Evolutionary conservation across 2,329 filamentous ascomycete species (phyloP), one percentile per base, ranked within the genome.

Genomic region (Thermochaetoides dissita): DNA sequence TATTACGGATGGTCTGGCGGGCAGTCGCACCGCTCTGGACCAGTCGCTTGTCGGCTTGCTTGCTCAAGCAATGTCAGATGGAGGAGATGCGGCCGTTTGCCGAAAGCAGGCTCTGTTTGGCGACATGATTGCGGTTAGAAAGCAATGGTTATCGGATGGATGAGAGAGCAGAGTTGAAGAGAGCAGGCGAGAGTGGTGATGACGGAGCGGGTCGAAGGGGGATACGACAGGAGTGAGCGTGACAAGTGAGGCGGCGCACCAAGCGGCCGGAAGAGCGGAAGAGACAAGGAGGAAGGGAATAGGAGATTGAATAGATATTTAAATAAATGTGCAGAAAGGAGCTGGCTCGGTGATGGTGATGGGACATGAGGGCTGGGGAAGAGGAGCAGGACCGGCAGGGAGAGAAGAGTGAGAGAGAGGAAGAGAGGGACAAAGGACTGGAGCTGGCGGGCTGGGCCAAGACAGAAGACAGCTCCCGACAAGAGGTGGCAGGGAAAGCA

Each of bases 121-220:
- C 64, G 60, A 65, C 57, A 66, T 62, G 64, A 63, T 66, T 66
- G 66, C 62, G 55, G 71, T 74, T 74, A 75, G 71, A 75, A 60
- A 65, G 61, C 30, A 39, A 59, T 59, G 59, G 68, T 66, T 61
- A 62, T 66, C 61, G 54, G 41, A 46, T 46, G 37, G 47, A 41
- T 33, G 40, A 45, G 44, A 45, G 10, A 46, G 42, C 41, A 50
- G 50, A 46, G 49, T 50, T 42, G 31, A 45, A 43, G 36, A 47
- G 17, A 50, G 42, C 31, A 44, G 45, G 38, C 36, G 10, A 17
- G 17, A 38, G 38, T 24, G 40, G 39, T 45, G 41, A 34, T 34
- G 41, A 45, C 33, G 43, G 43, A 44, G 35, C 36, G 39, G 44
- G 45, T 34, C 35, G 17, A 24, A 3, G 17, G 17, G 17, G 5